phyloP scores from a whole-genome alignment of 176 grass and related monocot species.

The Raddia distichophylla region DNA sequence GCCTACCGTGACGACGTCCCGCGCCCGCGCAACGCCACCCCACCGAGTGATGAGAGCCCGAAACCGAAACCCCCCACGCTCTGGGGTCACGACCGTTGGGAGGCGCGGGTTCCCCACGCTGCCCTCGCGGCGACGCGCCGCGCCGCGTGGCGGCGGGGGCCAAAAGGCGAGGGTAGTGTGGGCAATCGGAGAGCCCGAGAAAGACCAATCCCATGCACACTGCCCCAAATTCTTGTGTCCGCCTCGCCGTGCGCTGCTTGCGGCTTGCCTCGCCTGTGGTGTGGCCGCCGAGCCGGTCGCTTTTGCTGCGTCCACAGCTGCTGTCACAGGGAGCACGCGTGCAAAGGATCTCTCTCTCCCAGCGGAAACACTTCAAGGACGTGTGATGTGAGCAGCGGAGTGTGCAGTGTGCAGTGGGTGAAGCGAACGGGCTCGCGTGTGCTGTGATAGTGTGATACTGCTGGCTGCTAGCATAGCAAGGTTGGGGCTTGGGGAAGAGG shows the following conservation, averaged over 20 bases:
- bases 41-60: neutral
- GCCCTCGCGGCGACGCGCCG: neutral
- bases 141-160: neutral
- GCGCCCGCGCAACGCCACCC: too few species aligned
- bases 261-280: neutral
- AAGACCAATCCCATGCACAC: conserved; percentile 31
- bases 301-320: conserved; percentile 17
- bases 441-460: too few species aligned
- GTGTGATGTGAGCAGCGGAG: neutral
- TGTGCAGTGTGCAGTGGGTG: neutral
- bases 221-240: conserved; percentile 35
- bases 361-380: conserved; percentile 1
- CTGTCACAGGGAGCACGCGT: conserved; percentile 19
- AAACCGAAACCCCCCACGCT: neutral
- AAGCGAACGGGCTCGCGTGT: neutral
- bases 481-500: neutral
- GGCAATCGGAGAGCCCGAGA: conserved; percentile 27
- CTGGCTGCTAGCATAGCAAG: neutral
- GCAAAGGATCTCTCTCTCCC: conserved; percentile 34
- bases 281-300: neutral
- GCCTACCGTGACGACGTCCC: neutral
- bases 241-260: neutral
- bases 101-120: neutral
- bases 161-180: neutral
- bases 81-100: conserved; percentile 32